Percentiles rank a stretch among this genome's conserved stretches.
Conservation (phyloP, 2,329 filamentous ascomycete species). For the Emergomyces africanus region DNA sequence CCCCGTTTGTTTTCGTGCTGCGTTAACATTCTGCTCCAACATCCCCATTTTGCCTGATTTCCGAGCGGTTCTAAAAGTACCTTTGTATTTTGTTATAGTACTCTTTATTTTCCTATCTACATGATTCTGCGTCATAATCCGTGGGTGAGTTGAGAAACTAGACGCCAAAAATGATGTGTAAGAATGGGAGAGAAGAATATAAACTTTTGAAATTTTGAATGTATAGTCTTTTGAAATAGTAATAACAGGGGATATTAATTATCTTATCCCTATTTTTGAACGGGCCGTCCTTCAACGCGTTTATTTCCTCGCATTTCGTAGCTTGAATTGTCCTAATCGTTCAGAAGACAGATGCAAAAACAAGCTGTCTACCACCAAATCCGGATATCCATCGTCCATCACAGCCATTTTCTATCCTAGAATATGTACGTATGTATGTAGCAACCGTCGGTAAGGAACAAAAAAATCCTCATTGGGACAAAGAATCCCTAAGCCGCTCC, state of each 20-base stretch:
- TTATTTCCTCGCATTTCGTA: no score
- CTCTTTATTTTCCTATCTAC: background rate
- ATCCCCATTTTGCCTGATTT: background rate
- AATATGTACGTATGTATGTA: slow-evolving; percentile 35
- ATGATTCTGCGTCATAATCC: background rate
- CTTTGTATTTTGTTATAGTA: no score
- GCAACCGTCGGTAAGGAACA: slow-evolving; percentile 56
- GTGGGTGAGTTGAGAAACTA: background rate
- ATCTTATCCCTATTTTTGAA: no score
- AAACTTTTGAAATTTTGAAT: background rate
- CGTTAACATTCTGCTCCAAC: background rate
- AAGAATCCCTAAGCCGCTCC: slow-evolving; percentile 52
- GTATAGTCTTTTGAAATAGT: no score
- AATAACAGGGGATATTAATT: background rate
- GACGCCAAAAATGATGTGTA: background rate
- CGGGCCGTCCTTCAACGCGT: no score
- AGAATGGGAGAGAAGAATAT: background rate
- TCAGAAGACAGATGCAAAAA: no score
- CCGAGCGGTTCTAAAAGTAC: background rate
- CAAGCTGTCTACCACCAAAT: background rate
- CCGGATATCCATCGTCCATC: background rate
- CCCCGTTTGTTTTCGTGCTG: background rate
- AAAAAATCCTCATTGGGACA: slow-evolving; percentile 38
- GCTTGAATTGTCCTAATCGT: no score
- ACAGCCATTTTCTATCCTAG: background rate